Conservation (phyloP, 1,139 yeast species). For the Yamadazyma trypodendri region DNA sequence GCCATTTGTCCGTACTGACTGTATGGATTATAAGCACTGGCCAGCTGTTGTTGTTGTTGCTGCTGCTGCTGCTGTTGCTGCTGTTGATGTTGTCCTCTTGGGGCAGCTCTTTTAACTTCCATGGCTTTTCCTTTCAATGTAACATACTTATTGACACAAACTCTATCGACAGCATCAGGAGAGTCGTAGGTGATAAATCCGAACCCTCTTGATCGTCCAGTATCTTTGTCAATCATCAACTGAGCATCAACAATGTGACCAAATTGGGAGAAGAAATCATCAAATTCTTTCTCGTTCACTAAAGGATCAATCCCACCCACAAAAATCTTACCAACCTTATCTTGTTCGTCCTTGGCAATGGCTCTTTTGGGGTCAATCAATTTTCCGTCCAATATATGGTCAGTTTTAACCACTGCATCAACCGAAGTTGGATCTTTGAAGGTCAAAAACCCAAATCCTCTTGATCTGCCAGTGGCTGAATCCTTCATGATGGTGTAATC, state of each 20-base stretch:
- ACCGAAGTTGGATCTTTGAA: slow-evolving; percentile 82
- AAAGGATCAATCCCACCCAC: slow-evolving; percentile 98
- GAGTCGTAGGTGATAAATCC: slow-evolving; percentile 97
- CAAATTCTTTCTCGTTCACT: slow-evolving; percentile 90
- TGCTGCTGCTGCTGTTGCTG: slow-evolving; percentile 43
- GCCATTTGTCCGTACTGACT: slow-evolving; percentile 36
- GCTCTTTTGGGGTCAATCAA: slow-evolving; percentile 98
- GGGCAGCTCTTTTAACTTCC: slow-evolving; percentile 98
- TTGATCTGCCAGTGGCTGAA: slow-evolving; percentile 81
- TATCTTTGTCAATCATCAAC: slow-evolving; percentile 95
- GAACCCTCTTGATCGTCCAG: slow-evolving; percentile 96
- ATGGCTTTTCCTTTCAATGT: slow-evolving; percentile 86
- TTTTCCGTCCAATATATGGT: slow-evolving; percentile 92
- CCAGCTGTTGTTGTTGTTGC: slow-evolving; percentile 26
- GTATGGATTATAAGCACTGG: slow-evolving; percentile 18
- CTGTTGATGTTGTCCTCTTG: slow-evolving; percentile 61
- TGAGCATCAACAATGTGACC: slow-evolving; percentile 97
- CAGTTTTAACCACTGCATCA: slow-evolving; percentile 82
- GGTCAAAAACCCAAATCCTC: slow-evolving; percentile 96
- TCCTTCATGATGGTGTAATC: slow-evolving; percentile 97
- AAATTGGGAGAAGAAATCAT: slow-evolving; percentile 81
- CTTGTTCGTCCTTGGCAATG: slow-evolving; percentile 97
- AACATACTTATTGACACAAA: slow-evolving; percentile 78
- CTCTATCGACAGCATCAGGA: slow-evolving; percentile 92
- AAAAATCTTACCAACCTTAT: slow-evolving; percentile 93